phyloP scores from a whole-genome alignment of 306 rosid species.

The Acacia confusa region DNA sequence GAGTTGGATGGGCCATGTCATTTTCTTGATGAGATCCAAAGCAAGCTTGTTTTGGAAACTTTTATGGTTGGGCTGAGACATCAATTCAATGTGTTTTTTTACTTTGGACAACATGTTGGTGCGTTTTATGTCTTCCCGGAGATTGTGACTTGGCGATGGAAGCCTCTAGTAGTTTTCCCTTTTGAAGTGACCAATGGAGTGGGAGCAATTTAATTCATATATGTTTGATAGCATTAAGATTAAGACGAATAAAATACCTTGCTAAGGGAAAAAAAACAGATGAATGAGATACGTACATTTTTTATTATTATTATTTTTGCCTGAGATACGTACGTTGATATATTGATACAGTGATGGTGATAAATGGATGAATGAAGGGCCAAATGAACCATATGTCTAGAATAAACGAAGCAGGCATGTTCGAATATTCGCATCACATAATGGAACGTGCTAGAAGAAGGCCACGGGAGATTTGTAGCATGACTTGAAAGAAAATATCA shows the following conservation, averaged over 20 bases:
- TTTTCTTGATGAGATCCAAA: neutral
- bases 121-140: neutral
- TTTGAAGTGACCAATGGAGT: neutral
- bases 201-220: neutral
- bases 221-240: neutral
- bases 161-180: neutral
- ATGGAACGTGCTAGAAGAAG: too few species aligned
- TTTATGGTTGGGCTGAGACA: neutral
- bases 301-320: too few species aligned
- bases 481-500: too few species aligned
- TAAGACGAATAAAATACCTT: neutral
- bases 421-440: too few species aligned
- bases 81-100: slow-evolving; percentile 18
- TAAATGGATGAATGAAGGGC: too few species aligned
- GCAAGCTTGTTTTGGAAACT: neutral
- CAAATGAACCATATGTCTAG: too few species aligned
- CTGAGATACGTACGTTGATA: too few species aligned
- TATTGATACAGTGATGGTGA: too few species aligned
- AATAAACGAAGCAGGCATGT: too few species aligned
- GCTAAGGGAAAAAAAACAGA: too few species aligned
- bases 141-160: neutral
- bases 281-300: too few species aligned
- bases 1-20: neutral
- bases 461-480: too few species aligned
- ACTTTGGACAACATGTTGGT: neutral